Conservation (phyloP, 2,329 filamentous ascomycete species). For the Sporothrix protearum region DNA sequence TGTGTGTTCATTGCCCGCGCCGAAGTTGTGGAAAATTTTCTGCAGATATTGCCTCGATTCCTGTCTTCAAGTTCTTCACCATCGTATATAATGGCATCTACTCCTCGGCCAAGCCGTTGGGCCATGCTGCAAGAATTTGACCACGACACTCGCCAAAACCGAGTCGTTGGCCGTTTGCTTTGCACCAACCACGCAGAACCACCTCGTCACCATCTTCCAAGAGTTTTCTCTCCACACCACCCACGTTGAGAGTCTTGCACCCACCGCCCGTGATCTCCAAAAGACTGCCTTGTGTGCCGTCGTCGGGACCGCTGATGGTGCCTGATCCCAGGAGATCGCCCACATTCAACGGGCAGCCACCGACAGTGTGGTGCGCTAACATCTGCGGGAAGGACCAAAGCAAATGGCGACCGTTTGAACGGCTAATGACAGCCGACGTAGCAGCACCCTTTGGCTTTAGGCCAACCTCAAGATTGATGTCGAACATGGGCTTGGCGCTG, state of each 20-base stretch:
- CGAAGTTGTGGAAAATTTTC: too few relatives aligned
- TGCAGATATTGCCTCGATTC: too few relatives aligned
- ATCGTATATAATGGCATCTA: too few relatives aligned
- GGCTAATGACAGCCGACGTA: constrained; percentile 41
- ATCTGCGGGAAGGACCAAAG: constrained; percentile 82
- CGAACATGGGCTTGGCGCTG: constrained; percentile 43
- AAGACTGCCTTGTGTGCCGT: constrained; percentile 42
- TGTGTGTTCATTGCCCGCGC: too few relatives aligned
- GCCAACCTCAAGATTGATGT: constrained; percentile 24
- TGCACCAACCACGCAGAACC: constrained; percentile 40
- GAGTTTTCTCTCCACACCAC: constrained; percentile 44
- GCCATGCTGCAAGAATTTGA: constrained; percentile 30
- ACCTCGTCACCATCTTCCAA: constrained; percentile 47
- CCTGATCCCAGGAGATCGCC: constrained; percentile 76
- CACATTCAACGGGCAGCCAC: constrained; percentile 68
- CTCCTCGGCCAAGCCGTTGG: background rate
- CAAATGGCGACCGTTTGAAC: constrained; percentile 57
- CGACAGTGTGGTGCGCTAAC: constrained; percentile 75
- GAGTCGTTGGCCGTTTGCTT: constrained; percentile 36
- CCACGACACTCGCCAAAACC: constrained; percentile 46
- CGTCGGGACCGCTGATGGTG: constrained; percentile 57
- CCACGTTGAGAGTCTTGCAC: constrained; percentile 40
- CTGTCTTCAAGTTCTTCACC: too few relatives aligned
- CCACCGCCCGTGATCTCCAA: constrained; percentile 47
- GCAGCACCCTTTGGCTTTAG: background rate